Evolutionary conservation across 768 basidiomycete species (phyloP), one percentile per base, ranked within the genome.

Genomic region (Nidularia sp.): DNA sequence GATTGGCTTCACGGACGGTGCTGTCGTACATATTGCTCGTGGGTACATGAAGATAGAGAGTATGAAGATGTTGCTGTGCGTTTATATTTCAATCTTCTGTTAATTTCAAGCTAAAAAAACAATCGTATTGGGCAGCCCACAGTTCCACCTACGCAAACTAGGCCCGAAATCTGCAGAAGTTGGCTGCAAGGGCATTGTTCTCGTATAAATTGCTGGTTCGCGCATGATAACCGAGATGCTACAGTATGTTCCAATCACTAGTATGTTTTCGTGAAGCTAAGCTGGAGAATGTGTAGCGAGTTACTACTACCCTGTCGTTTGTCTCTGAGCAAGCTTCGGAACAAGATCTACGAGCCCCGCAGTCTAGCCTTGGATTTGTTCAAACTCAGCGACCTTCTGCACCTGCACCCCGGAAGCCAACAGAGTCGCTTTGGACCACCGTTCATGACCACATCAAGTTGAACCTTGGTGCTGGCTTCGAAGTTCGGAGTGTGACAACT

Each of bases 381-480:
- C 39, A 10, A 41, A 5, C 12, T 41, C 12, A 41, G 3, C 39
- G 39, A 41, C 39, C 39, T 5, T 5, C 39, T 10, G 39, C 63
- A 50, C 33, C 43, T 36, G 48, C 9, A 43, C 45, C 51, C 35
- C n/a, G 15, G 31, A 55, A 55, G 32, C 2, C 49, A 22, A 49
- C 55, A 33, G 18, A 52, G 6, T 32, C 18, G 5, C 62, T 61
- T 57, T 53, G 52, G 9, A 46, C 76, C 9, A 71, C 64, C 0
- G 61, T 87, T 5, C 72, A 82, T 41, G 78, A 83, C 35, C 77
- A 85, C 50, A 83, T 78, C 18, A 74, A 70, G 48, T 77, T 85
- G 15, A 77, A 71, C 18, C 70, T 90, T 45, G 77, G 77, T 33
- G 63, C 79, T 0, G 90, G 90, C 0, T 87, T 88, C 45, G 71